phyloP scores from a whole-genome alignment of 176 grass and related monocot species.

The barley (Hordeum vulgare) region DNA sequence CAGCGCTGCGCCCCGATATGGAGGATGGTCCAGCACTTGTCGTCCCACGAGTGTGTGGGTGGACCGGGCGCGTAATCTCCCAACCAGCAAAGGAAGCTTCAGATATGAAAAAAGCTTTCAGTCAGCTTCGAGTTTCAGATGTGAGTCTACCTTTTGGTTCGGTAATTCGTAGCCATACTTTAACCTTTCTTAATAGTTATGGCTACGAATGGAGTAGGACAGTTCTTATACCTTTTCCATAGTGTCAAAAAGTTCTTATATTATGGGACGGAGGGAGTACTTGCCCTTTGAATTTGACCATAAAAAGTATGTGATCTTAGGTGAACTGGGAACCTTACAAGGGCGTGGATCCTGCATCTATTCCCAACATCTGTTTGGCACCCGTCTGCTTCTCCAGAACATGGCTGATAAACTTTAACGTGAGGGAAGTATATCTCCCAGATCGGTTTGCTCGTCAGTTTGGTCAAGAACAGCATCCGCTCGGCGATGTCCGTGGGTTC shows the following conservation, averaged over 20 bases:
- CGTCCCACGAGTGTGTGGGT: neutral
- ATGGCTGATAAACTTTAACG: slow-evolving; percentile 11
- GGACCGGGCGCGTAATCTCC: neutral
- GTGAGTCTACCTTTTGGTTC: neutral
- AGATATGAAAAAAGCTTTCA: neutral
- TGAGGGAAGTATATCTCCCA: slow-evolving; percentile 16
- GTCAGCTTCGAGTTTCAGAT: slow-evolving; percentile 10
- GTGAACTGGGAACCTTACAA: slow-evolving; percentile 20
- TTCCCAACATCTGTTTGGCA: neutral
- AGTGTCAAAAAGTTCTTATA: too few species aligned
- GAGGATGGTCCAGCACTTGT: slow-evolving; percentile 4
- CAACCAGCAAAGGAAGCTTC: neutral
- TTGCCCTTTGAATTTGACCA: neutral
- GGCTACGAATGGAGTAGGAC: too few species aligned
- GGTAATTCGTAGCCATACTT: neutral
- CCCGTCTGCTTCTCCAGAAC: slow-evolving; percentile 10
- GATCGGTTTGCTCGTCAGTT: slow-evolving; percentile 26
- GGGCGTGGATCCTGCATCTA: neutral
- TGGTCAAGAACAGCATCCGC: slow-evolving; percentile 8
- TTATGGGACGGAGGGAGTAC: too few species aligned
- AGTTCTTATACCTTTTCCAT: too few species aligned
- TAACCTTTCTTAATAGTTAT: neutral
- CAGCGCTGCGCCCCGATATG: neutral
- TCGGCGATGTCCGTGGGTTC: neutral
- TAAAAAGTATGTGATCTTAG: neutral